Conservation (phyloP, 192 early-diverging fungal species). For the Podila verticillata region DNA sequence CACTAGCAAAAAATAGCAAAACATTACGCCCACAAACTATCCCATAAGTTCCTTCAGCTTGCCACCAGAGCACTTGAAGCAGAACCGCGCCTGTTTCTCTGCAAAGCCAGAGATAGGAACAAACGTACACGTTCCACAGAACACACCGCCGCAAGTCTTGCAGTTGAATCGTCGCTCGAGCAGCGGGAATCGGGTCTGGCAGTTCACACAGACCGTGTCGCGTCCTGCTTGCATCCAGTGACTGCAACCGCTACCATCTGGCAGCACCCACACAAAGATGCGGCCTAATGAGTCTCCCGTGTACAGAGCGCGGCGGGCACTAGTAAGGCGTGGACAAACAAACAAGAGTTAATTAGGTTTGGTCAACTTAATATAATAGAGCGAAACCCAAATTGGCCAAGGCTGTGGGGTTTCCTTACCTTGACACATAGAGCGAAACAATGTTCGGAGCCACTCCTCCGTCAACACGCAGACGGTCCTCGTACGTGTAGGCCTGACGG, state of each 20-base stretch:
- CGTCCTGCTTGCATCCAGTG: slow-evolving; percentile 61
- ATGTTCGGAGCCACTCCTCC: slow-evolving; percentile 48
- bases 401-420: slow-evolving; percentile 19
- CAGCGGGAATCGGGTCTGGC: slow-evolving; percentile 61
- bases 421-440: slow-evolving; percentile 52
- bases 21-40: neutral
- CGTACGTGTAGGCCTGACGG: slow-evolving; percentile 50
- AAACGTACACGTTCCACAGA: slow-evolving; percentile 56
- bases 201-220: slow-evolving; percentile 61
- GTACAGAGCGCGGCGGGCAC: slow-evolving; percentile 55
- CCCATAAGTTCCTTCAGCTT: slow-evolving; percentile 50
- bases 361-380: neutral
- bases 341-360: neutral
- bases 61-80: slow-evolving; percentile 41
- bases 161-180: slow-evolving; percentile 64
- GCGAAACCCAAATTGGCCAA: neutral
- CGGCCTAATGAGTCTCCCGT: slow-evolving; percentile 62
- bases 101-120: slow-evolving; percentile 40
- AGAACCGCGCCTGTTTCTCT: slow-evolving; percentile 49
- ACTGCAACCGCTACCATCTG: slow-evolving; percentile 57
- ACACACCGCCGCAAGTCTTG: slow-evolving; percentile 63
- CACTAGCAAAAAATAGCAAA: too few relatives aligned
- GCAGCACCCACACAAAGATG: slow-evolving; percentile 60
- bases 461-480: slow-evolving; percentile 41
- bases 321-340: slow-evolving; percentile 4